Percentiles rank a stretch among this genome's conserved stretches.
These are phyloP conservation scores for Hanseniaspora thailandica DNA, from an alignment of 805 yeast genomes.

Conservation along the genomic window DNA sequence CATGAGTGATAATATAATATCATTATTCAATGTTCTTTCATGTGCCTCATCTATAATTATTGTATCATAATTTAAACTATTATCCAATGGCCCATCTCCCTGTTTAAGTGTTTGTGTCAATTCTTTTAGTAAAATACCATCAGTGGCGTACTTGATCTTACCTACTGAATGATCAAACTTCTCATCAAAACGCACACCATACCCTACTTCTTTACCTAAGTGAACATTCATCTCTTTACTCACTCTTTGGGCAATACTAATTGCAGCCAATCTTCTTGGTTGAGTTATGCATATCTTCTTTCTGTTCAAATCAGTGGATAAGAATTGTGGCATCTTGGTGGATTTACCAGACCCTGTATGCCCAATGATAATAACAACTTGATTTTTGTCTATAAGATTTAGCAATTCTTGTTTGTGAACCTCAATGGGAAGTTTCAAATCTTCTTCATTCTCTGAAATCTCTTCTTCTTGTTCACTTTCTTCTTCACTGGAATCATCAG, in stretches of 20 bases:
- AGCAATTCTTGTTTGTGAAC: slow-evolving; percentile 49
- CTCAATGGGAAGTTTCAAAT: slow-evolving; percentile 61
- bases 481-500: slow-evolving; percentile 28
- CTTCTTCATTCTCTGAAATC: slow-evolving; percentile 31
- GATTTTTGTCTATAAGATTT: slow-evolving; percentile 47
- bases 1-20: slow-evolving; percentile 63
- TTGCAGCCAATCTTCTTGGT: slow-evolving; percentile 93
- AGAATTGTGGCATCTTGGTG: slow-evolving; percentile 81
- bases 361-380: slow-evolving; percentile 65
- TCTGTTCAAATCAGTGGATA: slow-evolving; percentile 66
- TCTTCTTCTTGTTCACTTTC: slow-evolving; percentile 25
- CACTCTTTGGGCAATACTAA: slow-evolving; percentile 78
- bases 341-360: slow-evolving; percentile 94
- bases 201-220: slow-evolving; percentile 86
- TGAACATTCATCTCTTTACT: slow-evolving; percentile 74
- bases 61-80: slow-evolving; percentile 56
- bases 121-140: slow-evolving; percentile 87
- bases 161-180: slow-evolving; percentile 49
- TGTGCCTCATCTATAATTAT: slow-evolving; percentile 96
- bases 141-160: slow-evolving; percentile 78
- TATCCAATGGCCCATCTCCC: slow-evolving; percentile 31
- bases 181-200: slow-evolving; percentile 79
- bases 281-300: slow-evolving; percentile 72
- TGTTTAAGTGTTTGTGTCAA: slow-evolving; percentile 40
- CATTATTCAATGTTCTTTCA: slow-evolving; percentile 89